These are phyloP conservation scores for Camellia oleifera DNA, from an alignment of 179 eudicot genomes.

Conservation along the genomic window DNA sequence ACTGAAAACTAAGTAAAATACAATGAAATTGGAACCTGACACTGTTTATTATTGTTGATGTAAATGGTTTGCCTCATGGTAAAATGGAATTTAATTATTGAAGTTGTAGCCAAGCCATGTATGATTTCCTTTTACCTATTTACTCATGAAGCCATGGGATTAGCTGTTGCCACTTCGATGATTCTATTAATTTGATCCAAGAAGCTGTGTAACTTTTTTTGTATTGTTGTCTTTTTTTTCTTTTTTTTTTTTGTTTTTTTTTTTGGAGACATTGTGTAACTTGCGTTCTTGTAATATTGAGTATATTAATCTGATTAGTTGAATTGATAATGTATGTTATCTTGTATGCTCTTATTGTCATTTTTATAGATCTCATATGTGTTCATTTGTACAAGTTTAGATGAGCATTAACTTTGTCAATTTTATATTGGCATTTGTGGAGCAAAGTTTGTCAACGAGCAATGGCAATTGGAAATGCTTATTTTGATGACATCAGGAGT, in stretches of 20 bases:
- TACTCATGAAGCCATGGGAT: not conserved
- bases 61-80: not conserved
- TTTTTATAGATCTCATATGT: not conserved
- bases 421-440: slow-evolving; percentile 10
- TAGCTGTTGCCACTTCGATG: not conserved
- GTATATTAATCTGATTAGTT: not conserved
- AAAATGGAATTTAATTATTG: not conserved
- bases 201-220: too few species aligned
- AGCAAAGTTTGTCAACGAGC: slow-evolving; percentile 11
- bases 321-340: not conserved
- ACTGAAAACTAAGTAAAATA: not conserved
- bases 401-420: not conserved
- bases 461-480: slow-evolving; percentile 69
- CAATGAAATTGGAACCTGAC: too few species aligned
- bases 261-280: not conserved
- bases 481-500: slow-evolving; percentile 58
- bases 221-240: too few species aligned
- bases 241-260: too few species aligned
- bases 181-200: too few species aligned
- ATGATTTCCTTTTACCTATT: not conserved
- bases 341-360: not conserved
- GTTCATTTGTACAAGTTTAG: not conserved
- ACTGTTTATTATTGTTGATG: not conserved
- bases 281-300: not conserved
- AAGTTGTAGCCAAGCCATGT: not conserved